Evolutionary conservation across 768 basidiomycete genomes (phyloP).

Genomic region (Royoungia palumana): DNA sequence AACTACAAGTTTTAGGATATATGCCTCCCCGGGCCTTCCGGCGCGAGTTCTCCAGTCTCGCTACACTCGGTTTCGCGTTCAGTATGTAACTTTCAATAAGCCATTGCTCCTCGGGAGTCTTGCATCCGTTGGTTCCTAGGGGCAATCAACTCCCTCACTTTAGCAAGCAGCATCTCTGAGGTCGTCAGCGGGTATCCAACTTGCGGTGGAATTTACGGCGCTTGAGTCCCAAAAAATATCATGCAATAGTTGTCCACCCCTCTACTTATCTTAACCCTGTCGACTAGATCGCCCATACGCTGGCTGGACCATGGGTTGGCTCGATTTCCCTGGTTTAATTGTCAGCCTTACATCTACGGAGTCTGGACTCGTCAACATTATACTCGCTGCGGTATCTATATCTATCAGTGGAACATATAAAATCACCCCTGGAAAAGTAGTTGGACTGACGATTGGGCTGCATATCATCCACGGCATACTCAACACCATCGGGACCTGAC

Average conservation of each 20-base stretch:
- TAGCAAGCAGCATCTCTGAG: conserved; percentile 30
- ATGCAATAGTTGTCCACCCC: conserved; percentile 49
- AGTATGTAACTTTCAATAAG: conserved; percentile 37
- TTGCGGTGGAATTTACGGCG: conserved; percentile 52
- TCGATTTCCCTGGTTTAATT: conserved; percentile 26
- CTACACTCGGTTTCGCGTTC: conserved; percentile 33
- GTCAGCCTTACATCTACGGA: conserved; percentile 33
- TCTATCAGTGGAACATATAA: conserved; percentile 30
- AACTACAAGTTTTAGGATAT: conserved; percentile 29
- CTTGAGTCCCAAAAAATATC: conserved; percentile 62
- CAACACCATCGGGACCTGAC: conserved; percentile 43
- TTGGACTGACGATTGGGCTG: conserved; percentile 40
- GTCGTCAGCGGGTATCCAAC: conserved; percentile 33
- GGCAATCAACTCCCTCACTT: conserved; percentile 22
- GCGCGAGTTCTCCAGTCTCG: conserved; percentile 42
- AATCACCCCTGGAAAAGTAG: conserved; percentile 37
- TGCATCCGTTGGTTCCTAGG: conserved; percentile 35
- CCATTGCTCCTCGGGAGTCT: conserved; percentile 38
- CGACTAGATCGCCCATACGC: conserved; percentile 13
- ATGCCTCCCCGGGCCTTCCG: conserved; percentile 36
- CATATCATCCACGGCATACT: conserved; percentile 40
- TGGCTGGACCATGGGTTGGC: conserved; percentile 34
- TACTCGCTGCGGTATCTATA: conserved; percentile 28
- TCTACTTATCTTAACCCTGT: background rate
- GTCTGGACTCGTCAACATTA: conserved; percentile 36